phyloP scores from a whole-genome alignment of 176 grass and related monocot genomes.

The Alopecurus myosuroides region DNA sequence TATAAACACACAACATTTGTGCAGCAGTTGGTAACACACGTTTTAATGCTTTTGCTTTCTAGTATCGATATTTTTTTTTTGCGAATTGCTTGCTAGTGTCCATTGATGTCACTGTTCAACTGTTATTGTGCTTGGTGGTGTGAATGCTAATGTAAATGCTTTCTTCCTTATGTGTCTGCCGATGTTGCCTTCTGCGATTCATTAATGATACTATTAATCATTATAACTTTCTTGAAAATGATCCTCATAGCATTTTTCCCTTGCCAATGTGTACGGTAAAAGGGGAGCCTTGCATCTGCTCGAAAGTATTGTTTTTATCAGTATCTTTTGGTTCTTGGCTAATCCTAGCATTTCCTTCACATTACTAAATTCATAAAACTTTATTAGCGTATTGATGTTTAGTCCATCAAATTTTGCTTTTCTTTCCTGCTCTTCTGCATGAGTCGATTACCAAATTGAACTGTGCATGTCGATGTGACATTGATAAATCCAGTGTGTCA shows the following conservation, averaged over 20 bases:
- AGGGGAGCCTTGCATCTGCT: not conserved
- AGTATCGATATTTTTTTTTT: too few species aligned
- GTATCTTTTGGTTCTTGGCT: not conserved
- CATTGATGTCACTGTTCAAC: not conserved
- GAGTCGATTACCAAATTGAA: not conserved
- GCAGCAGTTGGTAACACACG: not conserved
- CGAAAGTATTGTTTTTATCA: not conserved
- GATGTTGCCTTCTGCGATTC: not conserved
- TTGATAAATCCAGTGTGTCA: not conserved
- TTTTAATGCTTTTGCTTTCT: conserved; percentile 5
- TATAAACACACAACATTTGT: not conserved
- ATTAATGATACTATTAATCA: conserved; percentile 13
- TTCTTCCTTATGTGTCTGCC: not conserved
- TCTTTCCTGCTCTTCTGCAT: not conserved
- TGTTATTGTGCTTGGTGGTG: not conserved
- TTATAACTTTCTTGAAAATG: not conserved
- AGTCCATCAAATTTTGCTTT: not conserved
- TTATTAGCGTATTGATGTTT: not conserved
- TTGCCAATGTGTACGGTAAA: not conserved
- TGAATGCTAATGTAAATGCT: conserved; percentile 6
- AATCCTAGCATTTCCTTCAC: not conserved
- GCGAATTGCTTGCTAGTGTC: conserved; percentile 14
- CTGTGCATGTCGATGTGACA: not conserved
- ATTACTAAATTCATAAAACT: not conserved
- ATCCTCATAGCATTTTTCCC: not conserved